Evolutionary conservation across 2,329 filamentous ascomycete species (phyloP).

Genomic region (Juglanconis oblonga): DNA sequence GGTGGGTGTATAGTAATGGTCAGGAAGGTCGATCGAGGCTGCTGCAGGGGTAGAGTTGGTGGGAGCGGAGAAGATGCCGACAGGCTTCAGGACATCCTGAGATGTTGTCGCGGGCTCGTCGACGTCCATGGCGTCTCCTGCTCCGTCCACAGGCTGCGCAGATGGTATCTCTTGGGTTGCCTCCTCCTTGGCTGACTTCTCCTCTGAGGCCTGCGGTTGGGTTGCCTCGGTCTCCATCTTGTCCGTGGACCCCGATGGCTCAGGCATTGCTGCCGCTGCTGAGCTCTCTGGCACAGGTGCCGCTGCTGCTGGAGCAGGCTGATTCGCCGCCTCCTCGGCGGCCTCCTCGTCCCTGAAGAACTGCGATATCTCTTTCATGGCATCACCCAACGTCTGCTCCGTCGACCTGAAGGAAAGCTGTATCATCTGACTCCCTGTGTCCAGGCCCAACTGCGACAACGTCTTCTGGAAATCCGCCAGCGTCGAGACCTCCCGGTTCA

Average conservation of each 20-base stretch:
- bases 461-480: constrained; percentile 88
- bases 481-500: constrained; percentile 73
- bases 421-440: constrained; percentile 76
- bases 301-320: constrained; percentile 9
- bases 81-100: constrained; percentile 42
- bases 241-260: not conserved
- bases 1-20: constrained; percentile 73
- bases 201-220: not conserved
- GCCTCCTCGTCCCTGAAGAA: constrained; percentile 62
- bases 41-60: constrained; percentile 71
- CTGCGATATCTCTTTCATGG: constrained; percentile 74
- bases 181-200: constrained; percentile 5
- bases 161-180: not conserved
- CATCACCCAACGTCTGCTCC: constrained; percentile 76
- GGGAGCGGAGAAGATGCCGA: constrained; percentile 77
- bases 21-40: constrained; percentile 63
- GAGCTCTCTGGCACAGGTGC: constrained; percentile 8
- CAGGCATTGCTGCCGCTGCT: constrained; percentile 5
- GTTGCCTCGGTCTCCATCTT: not conserved
- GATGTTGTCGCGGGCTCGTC: constrained; percentile 19
- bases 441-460: constrained; percentile 80
- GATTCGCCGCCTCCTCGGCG: constrained; percentile 19
- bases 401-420: constrained; percentile 74
- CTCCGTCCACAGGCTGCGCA: not conserved
- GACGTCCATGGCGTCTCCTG: constrained; percentile 27